Base-by-base conservation (phyloP, 805 yeast species). In the Pichia cabralensis region DNA sequence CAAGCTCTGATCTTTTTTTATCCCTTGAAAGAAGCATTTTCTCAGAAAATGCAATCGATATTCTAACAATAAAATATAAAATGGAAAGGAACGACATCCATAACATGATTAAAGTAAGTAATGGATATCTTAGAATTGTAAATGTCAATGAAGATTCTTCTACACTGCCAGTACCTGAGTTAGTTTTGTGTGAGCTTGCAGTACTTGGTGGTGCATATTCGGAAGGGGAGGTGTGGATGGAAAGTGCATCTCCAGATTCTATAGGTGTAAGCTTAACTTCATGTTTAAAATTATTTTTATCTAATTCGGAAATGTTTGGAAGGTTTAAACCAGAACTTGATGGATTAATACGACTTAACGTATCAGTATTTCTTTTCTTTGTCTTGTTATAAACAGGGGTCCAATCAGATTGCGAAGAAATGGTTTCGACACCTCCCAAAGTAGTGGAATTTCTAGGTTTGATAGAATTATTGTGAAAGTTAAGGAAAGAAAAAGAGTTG, bases 11-110 rank as follows among this genome's bases (percentile, higher is more conserved):
- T 23, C 82, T 63, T 38, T 65, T 60, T 4, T 84, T 85, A 1
- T 70, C 62, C 76, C 81, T 76, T 2, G 78, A 68, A 39, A 75
- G 55, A 3, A 42, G 16, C 21, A 66, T 47, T 35, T 68, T 64
- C 49, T 81, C 94, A 50, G 70, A 73, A 3, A 74, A 52, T 1
- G 81, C 71, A 22, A 81, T 84, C 44, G 73, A 72, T 3, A 71
- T 45, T 29, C 94, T 56, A 2, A 80, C 64, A 2, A 64, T 23
- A 5, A 71, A 52, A 50, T 81, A 81, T 0, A 68, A 30, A 0
- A 63, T 18, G 18, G 74, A 63, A 10, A 81, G 56, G 3, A 75
- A 38, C 0, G 49, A 24, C 1, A 78, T 60, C 85, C 88, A 81
- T 12, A 58, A 22, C 3, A 69, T 43, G 1, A 76, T 69, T 13